Evolutionary conservation across 768 basidiomycete species (phyloP), one percentile per base, ranked within the genome.

Genomic region (Hortiboletus campestris): DNA sequence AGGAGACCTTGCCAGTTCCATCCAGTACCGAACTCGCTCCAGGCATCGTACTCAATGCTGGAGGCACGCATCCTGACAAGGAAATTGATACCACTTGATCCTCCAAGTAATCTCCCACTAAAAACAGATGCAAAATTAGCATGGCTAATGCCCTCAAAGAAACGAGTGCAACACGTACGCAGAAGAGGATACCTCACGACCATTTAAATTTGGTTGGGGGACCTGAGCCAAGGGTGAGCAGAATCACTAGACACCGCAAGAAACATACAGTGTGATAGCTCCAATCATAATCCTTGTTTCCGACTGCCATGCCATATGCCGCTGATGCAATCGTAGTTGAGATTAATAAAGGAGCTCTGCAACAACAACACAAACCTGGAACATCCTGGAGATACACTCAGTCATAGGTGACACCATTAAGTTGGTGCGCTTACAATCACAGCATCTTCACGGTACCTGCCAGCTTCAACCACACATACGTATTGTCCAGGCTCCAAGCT

Each of bases 61-160:
- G 62, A 64, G 20, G 55, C 62, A 46, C 62, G 63, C 58, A 63
- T 64, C 36, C 58, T 64, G 20, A 36, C 59, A 20, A 63, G 55
- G 16, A 5, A 54, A 39, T 63, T 63, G 39, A 63, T 63, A 16
- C 46, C 62, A 46, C 62, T 63, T 9, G 62, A 61, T 38, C 62
- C 62, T 34, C 62, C 62, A 5, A 63, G 58, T 32, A 63, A 36
- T 32, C 63, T 60, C 35, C 62, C 62, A 10, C 62, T 63, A 31
- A 2, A 9, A 39, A 28, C 3, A 16, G n/a, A 42, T 14, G 25
- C 31, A 14, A 9, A 17, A 38, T 62, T 9, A 38, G 19, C 1
- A 29, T n/a, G 2, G 19, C 17, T 6, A 25, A 3, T 14, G 19
- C 1, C 5, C n/a, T 10, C 12, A 36, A 20, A 14, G 22, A 6